Base-by-base conservation (phyloP, 2,329 filamentous ascomycete genomes). In the Phialophora macrospora region DNA sequence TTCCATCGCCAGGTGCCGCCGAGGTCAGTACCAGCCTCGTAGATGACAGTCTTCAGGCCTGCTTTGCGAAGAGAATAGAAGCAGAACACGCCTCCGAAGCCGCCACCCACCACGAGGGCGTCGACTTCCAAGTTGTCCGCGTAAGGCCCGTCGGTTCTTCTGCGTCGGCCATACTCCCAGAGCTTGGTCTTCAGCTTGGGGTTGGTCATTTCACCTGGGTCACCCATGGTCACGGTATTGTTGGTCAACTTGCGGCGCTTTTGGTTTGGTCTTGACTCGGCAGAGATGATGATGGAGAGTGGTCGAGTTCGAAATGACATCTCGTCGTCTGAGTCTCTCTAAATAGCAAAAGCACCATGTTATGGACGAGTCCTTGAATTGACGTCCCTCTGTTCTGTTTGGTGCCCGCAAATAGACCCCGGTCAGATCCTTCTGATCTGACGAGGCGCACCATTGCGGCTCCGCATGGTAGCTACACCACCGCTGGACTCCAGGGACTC, bases 51-150 rank as follows among this genome's bases (percentile, higher is more conserved):
- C 12, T 81, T 82, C 32, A 82, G 73, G 0, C 84, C 85, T 9
- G 77, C 77, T 9, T 85, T 81, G 2, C 83, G 81, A 11, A 86
- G 78, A 0, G 80, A 79, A 68, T 85, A 82, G 41, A 86, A 80
- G 75, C 81, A 80, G 64, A 82, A 85, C 20, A 84, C 74, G 14
- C 83, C 83, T 28, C 80, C 69, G 60, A 74, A 74, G 8, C 75
- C 74, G 12, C 72, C 74, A 60, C 75, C 75, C 6, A 76, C 71
- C 60, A 72, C 67, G 26, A 75, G 68, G 20, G 69, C 73, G 67
- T 76, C 75, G 38, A 76, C 64, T 34, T 68, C 64, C 34, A 72
- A 59, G 51, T 70, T 67, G 7, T 69, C 63, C 4, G 62, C 71
- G 66, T 72, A 70, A 46, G 64, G 71, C 0, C 81, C 81, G 3